These are phyloP conservation scores for Glebionis coronaria DNA, from an alignment of 129 eudicot genomes.

Conservation along the genomic window DNA sequence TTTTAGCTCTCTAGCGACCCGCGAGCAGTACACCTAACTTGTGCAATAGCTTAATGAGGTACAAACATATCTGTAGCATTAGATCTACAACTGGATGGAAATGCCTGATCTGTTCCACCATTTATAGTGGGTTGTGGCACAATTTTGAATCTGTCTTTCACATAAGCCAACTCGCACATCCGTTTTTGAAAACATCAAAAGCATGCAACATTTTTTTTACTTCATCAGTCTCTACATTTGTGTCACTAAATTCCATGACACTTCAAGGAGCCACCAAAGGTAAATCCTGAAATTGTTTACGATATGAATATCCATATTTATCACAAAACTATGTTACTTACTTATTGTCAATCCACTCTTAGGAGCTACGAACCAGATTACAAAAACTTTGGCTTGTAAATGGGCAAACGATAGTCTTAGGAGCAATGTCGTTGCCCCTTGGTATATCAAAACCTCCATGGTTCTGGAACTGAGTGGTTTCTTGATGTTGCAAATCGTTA, in stretches of 20 bases:
- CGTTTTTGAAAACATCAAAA: constrained; percentile 56
- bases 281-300: constrained; percentile 18
- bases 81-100: too few relatives aligned
- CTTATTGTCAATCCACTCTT: not conserved
- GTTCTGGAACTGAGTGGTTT: too few relatives aligned
- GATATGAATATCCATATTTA: not conserved
- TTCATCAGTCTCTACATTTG: constrained; percentile 68
- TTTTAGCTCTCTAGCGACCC: too few relatives aligned
- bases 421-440: constrained; percentile 74
- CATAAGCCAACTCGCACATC: constrained; percentile 63
- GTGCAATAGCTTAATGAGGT: too few relatives aligned
- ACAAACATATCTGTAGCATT: too few relatives aligned
- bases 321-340: not conserved
- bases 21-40: too few relatives aligned
- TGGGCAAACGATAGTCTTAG: constrained; percentile 83
- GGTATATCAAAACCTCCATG: constrained; percentile 75
- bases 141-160: constrained; percentile 73
- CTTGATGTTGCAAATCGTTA: too few relatives aligned
- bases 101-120: too few relatives aligned
- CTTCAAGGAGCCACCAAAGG: constrained; percentile 76
- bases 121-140: too few relatives aligned
- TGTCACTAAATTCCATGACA: constrained; percentile 57
- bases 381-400: constrained; percentile 72
- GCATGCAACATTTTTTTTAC: constrained; percentile 59
- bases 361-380: constrained; percentile 75